phyloP scores from a whole-genome alignment of 106 monocot species.

The Dendrobium chrysotoxum region DNA sequence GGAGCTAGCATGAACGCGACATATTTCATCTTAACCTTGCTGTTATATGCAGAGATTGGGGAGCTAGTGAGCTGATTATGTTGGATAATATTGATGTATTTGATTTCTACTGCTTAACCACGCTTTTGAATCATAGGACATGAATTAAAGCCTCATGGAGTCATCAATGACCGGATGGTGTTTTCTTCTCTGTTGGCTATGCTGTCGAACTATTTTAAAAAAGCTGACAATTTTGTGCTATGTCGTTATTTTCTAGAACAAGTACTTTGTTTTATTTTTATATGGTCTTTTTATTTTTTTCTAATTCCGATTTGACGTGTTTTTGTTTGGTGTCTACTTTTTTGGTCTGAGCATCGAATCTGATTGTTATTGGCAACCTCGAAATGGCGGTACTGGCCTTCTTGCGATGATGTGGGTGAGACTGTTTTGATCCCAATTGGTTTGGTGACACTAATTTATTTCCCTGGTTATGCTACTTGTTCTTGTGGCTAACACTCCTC shows the following conservation, averaged over 20 bases:
- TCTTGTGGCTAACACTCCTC: neutral
- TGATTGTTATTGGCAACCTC: neutral
- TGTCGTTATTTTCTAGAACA: neutral
- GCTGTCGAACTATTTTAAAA: neutral
- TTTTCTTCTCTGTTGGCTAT: neutral
- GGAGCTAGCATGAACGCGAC: conserved; percentile 43
- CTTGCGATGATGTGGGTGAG: neutral
- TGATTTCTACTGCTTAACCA: conserved; percentile 6
- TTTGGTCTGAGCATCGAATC: neutral
- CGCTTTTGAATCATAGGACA: neutral
- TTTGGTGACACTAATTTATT: neutral
- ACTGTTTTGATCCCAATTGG: neutral
- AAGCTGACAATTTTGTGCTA: neutral
- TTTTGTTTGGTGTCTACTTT: neutral
- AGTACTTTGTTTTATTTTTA: neutral
- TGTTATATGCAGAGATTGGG: conserved; percentile 52
- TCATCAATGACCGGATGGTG: neutral
- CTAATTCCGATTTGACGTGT: neutral
- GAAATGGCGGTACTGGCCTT: neutral
- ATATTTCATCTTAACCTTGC: conserved; percentile 46
- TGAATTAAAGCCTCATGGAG: neutral
- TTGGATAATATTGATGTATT: conserved; percentile 1
- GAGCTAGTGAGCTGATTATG: neutral
- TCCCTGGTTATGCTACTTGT: neutral
- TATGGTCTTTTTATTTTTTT: neutral